Evolutionary conservation across 495 filamentous ascomycete genomes (phyloP).

Genomic region (Aspergillus campestris): DNA sequence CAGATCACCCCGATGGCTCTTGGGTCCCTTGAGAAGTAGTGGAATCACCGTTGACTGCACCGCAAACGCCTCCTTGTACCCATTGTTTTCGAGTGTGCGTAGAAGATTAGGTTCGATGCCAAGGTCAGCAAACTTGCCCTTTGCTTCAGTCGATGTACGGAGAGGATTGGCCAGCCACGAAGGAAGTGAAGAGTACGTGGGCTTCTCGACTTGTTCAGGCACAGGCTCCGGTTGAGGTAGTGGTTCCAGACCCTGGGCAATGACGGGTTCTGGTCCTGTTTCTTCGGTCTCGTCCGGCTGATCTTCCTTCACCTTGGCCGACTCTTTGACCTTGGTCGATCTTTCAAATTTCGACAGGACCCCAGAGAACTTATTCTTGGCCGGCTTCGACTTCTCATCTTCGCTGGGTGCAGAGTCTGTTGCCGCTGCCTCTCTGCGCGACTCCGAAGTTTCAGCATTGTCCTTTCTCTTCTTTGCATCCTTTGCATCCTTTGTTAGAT

Average conservation of each 20-base stretch:
- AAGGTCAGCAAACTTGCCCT: constrained; percentile 53
- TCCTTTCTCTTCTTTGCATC: constrained; percentile 1
- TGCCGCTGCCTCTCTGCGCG: background rate
- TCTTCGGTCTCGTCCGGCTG: constrained; percentile 18
- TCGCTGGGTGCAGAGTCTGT: constrained; percentile 1
- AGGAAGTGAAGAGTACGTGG: constrained; percentile 41
- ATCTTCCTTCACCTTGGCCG: constrained; percentile 16
- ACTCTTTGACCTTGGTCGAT: constrained; percentile 27
- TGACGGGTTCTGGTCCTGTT: constrained; percentile 24
- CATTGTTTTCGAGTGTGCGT: constrained; percentile 52
- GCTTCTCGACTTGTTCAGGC: constrained; percentile 39
- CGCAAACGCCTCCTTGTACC: constrained; percentile 69
- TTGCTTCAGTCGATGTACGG: constrained; percentile 48
- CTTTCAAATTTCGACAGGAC: constrained; percentile 40
- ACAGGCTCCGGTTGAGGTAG: constrained; percentile 66
- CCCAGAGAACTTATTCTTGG: constrained; percentile 31
- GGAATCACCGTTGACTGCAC: constrained; percentile 79
- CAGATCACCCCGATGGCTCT: constrained; percentile 59
- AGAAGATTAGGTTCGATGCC: constrained; percentile 47
- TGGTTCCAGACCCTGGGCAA: constrained; percentile 62
- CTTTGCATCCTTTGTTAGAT: constrained; percentile 9
- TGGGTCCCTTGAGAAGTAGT: constrained; percentile 54
- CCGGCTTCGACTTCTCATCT: constrained; percentile 10
- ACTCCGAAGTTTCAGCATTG: background rate
- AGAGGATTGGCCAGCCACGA: constrained; percentile 70